Percentiles rank a stretch among this genome's conserved stretches.
Evolutionary conservation across 2,329 filamentous ascomycete genomes (phyloP).

Genomic region (Calonectria multiphialidica): DNA sequence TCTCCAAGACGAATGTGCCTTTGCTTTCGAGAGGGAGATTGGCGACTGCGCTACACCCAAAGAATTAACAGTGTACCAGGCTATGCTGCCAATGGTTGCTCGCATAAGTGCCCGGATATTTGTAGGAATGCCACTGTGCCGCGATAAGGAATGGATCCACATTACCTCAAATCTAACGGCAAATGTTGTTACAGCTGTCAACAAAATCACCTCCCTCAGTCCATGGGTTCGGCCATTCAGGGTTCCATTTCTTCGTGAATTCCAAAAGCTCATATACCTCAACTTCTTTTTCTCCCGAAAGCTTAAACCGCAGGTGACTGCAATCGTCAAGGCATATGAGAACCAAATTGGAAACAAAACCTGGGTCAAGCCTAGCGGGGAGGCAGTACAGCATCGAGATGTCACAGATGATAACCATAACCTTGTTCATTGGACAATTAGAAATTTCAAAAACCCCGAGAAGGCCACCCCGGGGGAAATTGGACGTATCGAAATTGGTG

Average conservation of each 20-base stretch:
- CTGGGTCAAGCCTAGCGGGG: not conserved
- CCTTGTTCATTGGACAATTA: not conserved
- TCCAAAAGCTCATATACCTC: not conserved
- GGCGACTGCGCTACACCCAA: not conserved
- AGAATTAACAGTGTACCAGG: not conserved
- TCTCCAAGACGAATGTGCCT: not conserved
- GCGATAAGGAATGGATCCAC: not conserved
- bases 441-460: not conserved
- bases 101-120: not conserved
- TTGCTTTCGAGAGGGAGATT: not conserved
- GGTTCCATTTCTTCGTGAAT: not conserved
- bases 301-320: not conserved
- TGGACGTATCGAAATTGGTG: not conserved
- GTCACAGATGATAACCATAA: not conserved
- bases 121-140: not conserved
- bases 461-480: not conserved
- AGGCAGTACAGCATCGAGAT: not conserved
- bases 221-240: not conserved
- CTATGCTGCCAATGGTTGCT: not conserved
- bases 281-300: not conserved
- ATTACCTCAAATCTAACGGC: not conserved
- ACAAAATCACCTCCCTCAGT: not conserved
- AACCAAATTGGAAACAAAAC: not conserved
- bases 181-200: not conserved
- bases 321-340: not conserved